Evolutionary conservation across 2,329 filamentous ascomycete genomes (phyloP).

Genomic region (Ophiostoma quercus): DNA sequence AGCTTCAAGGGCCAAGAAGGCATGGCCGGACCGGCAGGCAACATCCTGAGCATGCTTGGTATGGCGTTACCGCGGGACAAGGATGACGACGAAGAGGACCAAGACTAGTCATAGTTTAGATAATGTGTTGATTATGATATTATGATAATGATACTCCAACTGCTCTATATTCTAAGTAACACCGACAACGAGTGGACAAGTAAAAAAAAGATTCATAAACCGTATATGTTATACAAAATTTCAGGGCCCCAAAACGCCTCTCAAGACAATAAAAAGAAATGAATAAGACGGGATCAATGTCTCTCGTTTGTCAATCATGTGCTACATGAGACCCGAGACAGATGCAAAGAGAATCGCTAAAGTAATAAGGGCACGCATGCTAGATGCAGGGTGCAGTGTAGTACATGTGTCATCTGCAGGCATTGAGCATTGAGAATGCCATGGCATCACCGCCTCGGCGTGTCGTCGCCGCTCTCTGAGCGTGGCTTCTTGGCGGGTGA

Average conservation of each 20-base stretch:
- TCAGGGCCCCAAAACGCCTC: not conserved
- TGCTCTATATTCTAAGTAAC: not conserved
- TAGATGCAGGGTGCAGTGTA: not conserved
- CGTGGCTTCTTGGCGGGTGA: constrained; percentile 44
- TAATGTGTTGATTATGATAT: not conserved
- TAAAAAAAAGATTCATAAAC: not conserved
- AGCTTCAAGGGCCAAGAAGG: constrained; percentile 89
- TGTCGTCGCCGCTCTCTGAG: constrained; percentile 27
- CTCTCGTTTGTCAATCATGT: not conserved
- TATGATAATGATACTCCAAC: not conserved
- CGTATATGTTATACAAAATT: not conserved
- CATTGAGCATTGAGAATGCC: not conserved
- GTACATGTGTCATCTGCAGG: not conserved
- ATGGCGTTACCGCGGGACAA: constrained; percentile 76
- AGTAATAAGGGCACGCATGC: not conserved
- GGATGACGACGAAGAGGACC: constrained; percentile 42
- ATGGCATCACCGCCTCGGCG: not conserved
- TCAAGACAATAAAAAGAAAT: not conserved
- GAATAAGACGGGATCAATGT: not conserved
- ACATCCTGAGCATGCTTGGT: constrained; percentile 81
- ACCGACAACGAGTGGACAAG: not conserved
- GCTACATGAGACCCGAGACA: not conserved
- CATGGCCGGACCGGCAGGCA: constrained; percentile 77
- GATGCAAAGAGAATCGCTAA: not conserved
- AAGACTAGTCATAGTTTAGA: not conserved